Evolutionary conservation across 148 eudicot genomes (phyloP).

Genomic region (Fagopyrum esculentum): DNA sequence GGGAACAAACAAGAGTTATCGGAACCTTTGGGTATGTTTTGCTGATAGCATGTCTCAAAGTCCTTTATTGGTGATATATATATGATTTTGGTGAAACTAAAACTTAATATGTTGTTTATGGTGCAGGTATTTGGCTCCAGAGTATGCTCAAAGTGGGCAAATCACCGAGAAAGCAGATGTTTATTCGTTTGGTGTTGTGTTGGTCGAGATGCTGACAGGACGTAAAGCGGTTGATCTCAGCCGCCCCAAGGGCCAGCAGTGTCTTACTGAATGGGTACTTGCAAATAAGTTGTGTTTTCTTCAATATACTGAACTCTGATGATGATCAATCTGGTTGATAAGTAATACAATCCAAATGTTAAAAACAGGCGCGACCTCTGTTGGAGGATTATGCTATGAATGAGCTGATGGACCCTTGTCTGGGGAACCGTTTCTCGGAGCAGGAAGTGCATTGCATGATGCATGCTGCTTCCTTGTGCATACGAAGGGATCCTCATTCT

Average conservation of each 20-base stretch:
- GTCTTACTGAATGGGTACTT: slow-evolving; percentile 77
- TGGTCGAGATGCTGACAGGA: slow-evolving; percentile 65
- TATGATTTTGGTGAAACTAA: neutral
- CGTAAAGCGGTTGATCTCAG: slow-evolving; percentile 68
- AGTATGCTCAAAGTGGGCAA: slow-evolving; percentile 76
- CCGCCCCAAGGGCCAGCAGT: slow-evolving; percentile 71
- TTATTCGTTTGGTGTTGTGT: slow-evolving; percentile 67
- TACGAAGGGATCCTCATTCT: slow-evolving; percentile 55
- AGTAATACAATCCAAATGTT: neutral
- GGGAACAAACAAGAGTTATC: slow-evolving; percentile 63
- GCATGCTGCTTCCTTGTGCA: slow-evolving; percentile 77
- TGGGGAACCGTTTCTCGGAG: slow-evolving; percentile 41
- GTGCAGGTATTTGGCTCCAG: slow-evolving; percentile 65
- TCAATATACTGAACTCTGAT: neutral
- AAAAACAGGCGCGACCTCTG: slow-evolving; percentile 70
- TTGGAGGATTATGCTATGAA: slow-evolving; percentile 40
- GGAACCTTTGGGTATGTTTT: slow-evolving; percentile 67
- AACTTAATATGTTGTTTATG: neutral
- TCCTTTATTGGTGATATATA: neutral
- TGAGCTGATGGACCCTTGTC: slow-evolving; percentile 59
- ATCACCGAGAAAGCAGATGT: slow-evolving; percentile 80
- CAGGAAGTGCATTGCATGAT: slow-evolving; percentile 60
- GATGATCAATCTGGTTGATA: neutral
- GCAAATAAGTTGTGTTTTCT: neutral
- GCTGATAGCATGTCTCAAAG: neutral